Percentiles rank a stretch among this genome's conserved stretches.
Evolutionary conservation across 495 filamentous ascomycete species (phyloP).

Genomic region (Annulohypoxylon maeteangense): DNA sequence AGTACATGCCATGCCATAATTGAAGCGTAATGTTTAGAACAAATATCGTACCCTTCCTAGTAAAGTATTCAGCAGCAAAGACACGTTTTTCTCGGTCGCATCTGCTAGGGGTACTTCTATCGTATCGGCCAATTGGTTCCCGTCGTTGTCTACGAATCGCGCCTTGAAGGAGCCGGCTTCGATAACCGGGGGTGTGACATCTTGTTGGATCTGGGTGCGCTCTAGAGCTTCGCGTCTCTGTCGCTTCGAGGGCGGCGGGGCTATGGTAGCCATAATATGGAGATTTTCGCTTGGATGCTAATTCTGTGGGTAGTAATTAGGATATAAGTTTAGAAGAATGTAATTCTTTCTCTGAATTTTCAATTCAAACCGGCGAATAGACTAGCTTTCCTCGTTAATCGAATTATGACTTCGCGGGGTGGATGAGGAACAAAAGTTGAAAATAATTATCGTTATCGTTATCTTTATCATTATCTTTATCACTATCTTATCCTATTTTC

Average conservation of each 20-base stretch:
- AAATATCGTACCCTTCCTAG: conserved; percentile 74
- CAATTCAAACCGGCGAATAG: not conserved
- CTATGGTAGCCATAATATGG: conserved; percentile 80
- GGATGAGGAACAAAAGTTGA: conserved; percentile 35
- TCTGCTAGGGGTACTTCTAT: conserved; percentile 87
- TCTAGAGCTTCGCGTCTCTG: conserved; percentile 81
- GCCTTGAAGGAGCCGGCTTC: conserved; percentile 83
- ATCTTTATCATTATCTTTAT: conserved; percentile 26
- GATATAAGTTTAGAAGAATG: not conserved
- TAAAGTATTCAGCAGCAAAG: conserved; percentile 88
- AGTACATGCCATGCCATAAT: not conserved
- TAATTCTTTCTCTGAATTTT: not conserved
- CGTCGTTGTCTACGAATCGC: conserved; percentile 85
- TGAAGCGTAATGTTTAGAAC: conserved; percentile 2
- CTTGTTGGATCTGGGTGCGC: conserved; percentile 77
- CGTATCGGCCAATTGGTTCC: conserved; percentile 69
- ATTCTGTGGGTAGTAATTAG: not conserved
- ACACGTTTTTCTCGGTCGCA: conserved; percentile 88
- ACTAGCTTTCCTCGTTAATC: conserved; percentile 1
- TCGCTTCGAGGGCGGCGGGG: conserved; percentile 91
- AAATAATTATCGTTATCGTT: conserved; percentile 37
- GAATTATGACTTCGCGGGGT: conserved; percentile 32
- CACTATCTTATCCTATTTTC: conserved; percentile 6
- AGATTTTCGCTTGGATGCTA: not conserved
- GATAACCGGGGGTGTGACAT: conserved; percentile 73